Evolutionary conservation across 2,329 filamentous ascomycete genomes (phyloP), one percentile per base, ranked within the genome.

Genomic region (Fusarium sp.): DNA sequence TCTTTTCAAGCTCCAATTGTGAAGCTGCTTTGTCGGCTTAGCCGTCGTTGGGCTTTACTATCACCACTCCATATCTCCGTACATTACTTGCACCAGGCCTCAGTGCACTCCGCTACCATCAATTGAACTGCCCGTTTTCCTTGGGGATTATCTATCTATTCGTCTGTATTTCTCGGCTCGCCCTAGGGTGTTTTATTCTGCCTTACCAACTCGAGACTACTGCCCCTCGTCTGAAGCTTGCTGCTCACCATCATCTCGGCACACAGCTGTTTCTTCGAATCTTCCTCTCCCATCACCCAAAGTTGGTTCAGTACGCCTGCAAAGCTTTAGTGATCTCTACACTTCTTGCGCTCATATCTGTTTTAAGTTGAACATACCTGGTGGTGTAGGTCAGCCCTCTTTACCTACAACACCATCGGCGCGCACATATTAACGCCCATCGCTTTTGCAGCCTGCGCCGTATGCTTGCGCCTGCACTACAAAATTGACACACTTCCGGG

Each of bases 381-480:
- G 55, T 65, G 58, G 63, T 68, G 55, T 62, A 57, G 68, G 59
- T 62, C 51, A 58, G 18, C 18, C 20, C 17, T 25, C 31, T 33
- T 11, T 31, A 53, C 46, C 58, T 62, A 55, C 53, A 40, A 36
- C 15, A 31, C 37, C 21, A 33, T 49, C 58, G 21, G 20, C 55
- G 50, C 52, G 33, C 70, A 40, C 60, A 58, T 43, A 49, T 65
- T 39, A 39, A 39, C 52, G 51, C 20, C 21, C 35, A 50, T 67
- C 45, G 39, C 54, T 43, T 57, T 53, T 65, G 50, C 69, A 48
- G 48, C 42, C 50, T 63, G 42, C 51, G 63, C 66, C 59, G 42
- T 70, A 53, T 59, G 56, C 45, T 66, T 70, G 59, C 56, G 49
- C 65, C 56, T 65, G 54, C 64, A 29, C 37, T 58, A 56, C 47